Conservation (phyloP, 306 rosid genomes). For the Parietaria judaica region DNA sequence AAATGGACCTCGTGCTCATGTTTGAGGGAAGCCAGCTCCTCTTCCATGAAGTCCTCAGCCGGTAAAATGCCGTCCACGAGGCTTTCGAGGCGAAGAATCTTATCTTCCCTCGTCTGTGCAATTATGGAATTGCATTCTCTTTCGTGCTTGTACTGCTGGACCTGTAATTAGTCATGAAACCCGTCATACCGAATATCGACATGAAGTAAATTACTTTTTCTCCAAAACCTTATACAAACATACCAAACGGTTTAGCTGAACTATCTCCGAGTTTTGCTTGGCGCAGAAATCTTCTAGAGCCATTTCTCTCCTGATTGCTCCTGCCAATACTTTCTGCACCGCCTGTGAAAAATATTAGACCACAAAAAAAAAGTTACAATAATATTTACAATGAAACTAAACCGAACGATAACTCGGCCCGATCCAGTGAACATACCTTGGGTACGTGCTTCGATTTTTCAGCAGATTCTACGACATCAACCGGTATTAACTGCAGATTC, state of each 20-base stretch:
- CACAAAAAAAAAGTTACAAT: slow-evolving; percentile 7
- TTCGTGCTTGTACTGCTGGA: slow-evolving; percentile 88
- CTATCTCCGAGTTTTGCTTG: slow-evolving; percentile 67
- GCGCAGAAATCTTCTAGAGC: slow-evolving; percentile 86
- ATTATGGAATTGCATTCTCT: slow-evolving; percentile 80
- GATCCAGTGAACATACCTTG: slow-evolving; percentile 48
- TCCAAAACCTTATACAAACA: slow-evolving; percentile 20
- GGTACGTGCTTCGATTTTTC: slow-evolving; percentile 73
- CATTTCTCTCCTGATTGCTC: slow-evolving; percentile 96
- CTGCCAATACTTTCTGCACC: slow-evolving; percentile 89
- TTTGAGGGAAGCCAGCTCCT: slow-evolving; percentile 57
- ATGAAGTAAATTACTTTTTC: slow-evolving; percentile 10
- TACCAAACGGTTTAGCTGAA: slow-evolving; percentile 92
- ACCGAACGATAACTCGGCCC: slow-evolving; percentile 21
- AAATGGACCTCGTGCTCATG: slow-evolving; percentile 64
- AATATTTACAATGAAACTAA: slow-evolving; percentile 8
- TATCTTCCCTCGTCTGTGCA: slow-evolving; percentile 90
- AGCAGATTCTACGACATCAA: slow-evolving; percentile 50
- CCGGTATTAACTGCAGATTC: slow-evolving; percentile 62
- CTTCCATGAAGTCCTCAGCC: slow-evolving; percentile 77
- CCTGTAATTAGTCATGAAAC: slow-evolving; percentile 42
- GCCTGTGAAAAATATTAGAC: slow-evolving; percentile 35
- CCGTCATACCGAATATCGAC: slow-evolving; percentile 23
- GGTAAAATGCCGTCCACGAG: slow-evolving; percentile 94
- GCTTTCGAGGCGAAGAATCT: slow-evolving; percentile 83